Evolutionary conservation across 768 basidiomycete species (phyloP).

Genomic region (Clathrus columnatus): DNA sequence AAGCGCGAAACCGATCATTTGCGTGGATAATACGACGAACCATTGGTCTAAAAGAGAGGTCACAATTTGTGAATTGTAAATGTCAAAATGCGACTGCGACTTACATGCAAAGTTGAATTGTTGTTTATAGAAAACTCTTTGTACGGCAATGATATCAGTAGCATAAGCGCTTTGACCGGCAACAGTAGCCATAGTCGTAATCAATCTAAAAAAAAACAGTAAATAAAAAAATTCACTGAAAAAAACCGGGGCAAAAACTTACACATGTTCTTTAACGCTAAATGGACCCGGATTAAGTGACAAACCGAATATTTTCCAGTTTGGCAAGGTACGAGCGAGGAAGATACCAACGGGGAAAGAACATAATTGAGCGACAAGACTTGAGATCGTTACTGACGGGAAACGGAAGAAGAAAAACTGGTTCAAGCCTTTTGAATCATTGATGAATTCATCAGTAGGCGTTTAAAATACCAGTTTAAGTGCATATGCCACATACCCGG

Average conservation of each 20-base stretch:
- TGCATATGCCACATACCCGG: slow-evolving; percentile 6
- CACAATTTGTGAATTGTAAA: too few species aligned
- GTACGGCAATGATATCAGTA: slow-evolving; percentile 68
- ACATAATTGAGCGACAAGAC: slow-evolving; percentile 57
- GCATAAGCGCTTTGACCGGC: slow-evolving; percentile 21
- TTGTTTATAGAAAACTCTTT: slow-evolving; percentile 60
- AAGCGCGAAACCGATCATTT: slow-evolving; percentile 52
- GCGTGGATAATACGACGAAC: slow-evolving; percentile 50
- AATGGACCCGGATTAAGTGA: slow-evolving; percentile 59
- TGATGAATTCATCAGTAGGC: neutral
- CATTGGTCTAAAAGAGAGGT: slow-evolving; percentile 30
- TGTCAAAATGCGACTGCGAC: too few species aligned
- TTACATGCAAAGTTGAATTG: slow-evolving; percentile 38
- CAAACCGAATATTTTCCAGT: slow-evolving; percentile 8
- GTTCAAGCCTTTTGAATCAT: slow-evolving; percentile 30
- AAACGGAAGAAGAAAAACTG: slow-evolving; percentile 45
- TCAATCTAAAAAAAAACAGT: slow-evolving; percentile 11
- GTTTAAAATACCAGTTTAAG: slow-evolving; percentile 11
- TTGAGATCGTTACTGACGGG: slow-evolving; percentile 27
- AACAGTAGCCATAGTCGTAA: slow-evolving; percentile 20
- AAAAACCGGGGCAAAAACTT: neutral
- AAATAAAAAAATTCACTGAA: neutral
- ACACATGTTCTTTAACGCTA: slow-evolving; percentile 66
- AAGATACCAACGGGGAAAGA: slow-evolving; percentile 56
- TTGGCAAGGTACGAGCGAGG: slow-evolving; percentile 23